Conservation (phyloP, 345 rosid genomes). For the Gossypium stocksii region DNA sequence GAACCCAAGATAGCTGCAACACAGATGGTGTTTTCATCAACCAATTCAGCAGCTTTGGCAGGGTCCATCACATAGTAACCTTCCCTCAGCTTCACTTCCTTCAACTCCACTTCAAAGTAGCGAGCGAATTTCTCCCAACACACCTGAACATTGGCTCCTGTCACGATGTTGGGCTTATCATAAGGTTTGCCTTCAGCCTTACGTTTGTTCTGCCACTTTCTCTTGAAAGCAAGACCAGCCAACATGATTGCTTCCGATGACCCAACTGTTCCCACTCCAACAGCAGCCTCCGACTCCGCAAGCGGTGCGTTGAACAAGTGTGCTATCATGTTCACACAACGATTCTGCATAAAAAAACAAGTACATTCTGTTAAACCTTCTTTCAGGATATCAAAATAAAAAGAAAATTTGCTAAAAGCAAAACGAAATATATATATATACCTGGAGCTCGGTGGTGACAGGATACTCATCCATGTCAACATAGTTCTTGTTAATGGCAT, state of each 20-base stretch:
- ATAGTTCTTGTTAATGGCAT: conserved; percentile 80
- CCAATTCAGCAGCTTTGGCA: conserved; percentile 79
- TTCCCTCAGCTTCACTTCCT: conserved; percentile 33
- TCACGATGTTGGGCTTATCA: conserved; percentile 25
- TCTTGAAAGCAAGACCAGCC: conserved; percentile 86
- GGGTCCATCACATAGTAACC: conserved; percentile 98
- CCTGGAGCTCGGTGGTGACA: conserved; percentile 93
- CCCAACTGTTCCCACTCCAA: conserved; percentile 91
- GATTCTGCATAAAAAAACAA: conserved; percentile 45
- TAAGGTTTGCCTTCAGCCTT: conserved; percentile 72
- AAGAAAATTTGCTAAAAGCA: not conserved
- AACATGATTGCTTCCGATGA: conserved; percentile 98
- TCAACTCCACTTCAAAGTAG: conserved; percentile 88
- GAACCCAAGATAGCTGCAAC: conserved; percentile 92
- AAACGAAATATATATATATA: not conserved
- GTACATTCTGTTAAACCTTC: not conserved
- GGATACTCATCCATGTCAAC: conserved; percentile 98
- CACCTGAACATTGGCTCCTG: conserved; percentile 33
- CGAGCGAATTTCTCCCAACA: conserved; percentile 96
- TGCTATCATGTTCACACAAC: conserved; percentile 95
- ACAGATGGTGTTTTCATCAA: conserved; percentile 95
- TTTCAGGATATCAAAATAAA: not conserved
- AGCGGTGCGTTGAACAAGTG: conserved; percentile 88
- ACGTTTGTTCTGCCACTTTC: conserved; percentile 92
- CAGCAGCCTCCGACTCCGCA: conserved; percentile 60